Conservation (phyloP, 768 basidiomycete genomes). For the Kwoniella sp. region DNA sequence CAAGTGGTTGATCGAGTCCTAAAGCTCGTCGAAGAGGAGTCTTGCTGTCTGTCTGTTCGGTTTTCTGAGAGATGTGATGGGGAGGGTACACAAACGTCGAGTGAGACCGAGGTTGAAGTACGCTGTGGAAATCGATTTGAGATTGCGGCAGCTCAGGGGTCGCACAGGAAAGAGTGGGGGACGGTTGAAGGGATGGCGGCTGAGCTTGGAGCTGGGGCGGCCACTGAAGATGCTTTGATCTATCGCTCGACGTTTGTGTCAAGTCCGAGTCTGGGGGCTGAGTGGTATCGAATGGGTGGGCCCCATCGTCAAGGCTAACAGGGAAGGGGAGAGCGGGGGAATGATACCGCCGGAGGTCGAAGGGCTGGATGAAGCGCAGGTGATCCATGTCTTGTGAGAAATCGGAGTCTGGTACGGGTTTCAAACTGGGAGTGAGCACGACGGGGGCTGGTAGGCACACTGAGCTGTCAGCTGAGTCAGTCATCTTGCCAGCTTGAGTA, state of each 20-base stretch:
- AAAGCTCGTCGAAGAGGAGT: not conserved
- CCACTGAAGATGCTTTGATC: not conserved
- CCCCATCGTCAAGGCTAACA: not conserved
- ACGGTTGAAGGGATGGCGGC: not conserved
- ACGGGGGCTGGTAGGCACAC: not conserved
- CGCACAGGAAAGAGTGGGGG: not conserved
- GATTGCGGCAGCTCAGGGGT: not conserved
- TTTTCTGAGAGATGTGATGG: too few species aligned
- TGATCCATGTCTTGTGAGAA: not conserved
- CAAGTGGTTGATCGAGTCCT: not conserved
- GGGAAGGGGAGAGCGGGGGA: not conserved
- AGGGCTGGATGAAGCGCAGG: conserved; percentile 1
- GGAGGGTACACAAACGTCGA: not conserved
- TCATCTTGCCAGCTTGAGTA: too few species aligned
- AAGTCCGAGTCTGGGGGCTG: not conserved
- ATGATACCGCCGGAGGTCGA: conserved; percentile 7
- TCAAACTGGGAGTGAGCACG: not conserved
- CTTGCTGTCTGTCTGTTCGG: not conserved
- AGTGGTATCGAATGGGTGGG: not conserved
- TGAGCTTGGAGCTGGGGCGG: not conserved
- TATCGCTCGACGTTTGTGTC: not conserved
- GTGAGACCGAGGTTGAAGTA: not conserved
- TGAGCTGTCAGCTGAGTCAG: not conserved
- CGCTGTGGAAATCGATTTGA: not conserved
- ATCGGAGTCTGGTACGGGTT: not conserved